phyloP scores from a whole-genome alignment of 73 alveolate genomes.

The Strombidium stylifer region DNA sequence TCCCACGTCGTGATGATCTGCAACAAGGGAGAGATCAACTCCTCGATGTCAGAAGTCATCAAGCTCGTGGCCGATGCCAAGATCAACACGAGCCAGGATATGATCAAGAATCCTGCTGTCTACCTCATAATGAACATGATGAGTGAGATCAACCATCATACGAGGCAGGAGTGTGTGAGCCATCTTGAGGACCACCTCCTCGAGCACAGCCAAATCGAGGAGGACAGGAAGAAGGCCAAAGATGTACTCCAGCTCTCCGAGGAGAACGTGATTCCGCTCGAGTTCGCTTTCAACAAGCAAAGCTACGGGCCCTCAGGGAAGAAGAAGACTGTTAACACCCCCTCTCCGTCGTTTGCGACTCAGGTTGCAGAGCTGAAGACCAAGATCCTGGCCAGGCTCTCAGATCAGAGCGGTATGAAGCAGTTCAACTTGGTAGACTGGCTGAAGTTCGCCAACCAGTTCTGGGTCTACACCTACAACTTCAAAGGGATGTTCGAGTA shows the following conservation, averaged over 20 bases:
- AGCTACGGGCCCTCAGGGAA: background rate
- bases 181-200: background rate
- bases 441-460: constrained; percentile 2
- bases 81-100: background rate
- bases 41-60: constrained; percentile 12
- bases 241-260: background rate
- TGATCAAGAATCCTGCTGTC: background rate
- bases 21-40: constrained; percentile 21
- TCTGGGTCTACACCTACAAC: constrained; percentile 7
- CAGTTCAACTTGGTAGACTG: constrained; percentile 1
- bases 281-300: constrained; percentile 22
- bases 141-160: background rate
- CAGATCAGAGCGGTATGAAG: background rate
- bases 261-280: constrained; percentile 9
- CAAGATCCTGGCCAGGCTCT: background rate
- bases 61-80: constrained; percentile 14
- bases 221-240: background rate
- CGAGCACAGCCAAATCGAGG: background rate
- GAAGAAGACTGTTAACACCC: background rate
- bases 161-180: background rate
- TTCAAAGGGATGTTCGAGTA: background rate
- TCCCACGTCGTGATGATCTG: constrained; percentile 32
- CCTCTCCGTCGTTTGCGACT: background rate
- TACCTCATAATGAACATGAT: constrained; percentile 16
- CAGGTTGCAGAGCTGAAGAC: background rate